phyloP scores from a whole-genome alignment of 179 eudicot genomes.

The Silene coronaria region DNA sequence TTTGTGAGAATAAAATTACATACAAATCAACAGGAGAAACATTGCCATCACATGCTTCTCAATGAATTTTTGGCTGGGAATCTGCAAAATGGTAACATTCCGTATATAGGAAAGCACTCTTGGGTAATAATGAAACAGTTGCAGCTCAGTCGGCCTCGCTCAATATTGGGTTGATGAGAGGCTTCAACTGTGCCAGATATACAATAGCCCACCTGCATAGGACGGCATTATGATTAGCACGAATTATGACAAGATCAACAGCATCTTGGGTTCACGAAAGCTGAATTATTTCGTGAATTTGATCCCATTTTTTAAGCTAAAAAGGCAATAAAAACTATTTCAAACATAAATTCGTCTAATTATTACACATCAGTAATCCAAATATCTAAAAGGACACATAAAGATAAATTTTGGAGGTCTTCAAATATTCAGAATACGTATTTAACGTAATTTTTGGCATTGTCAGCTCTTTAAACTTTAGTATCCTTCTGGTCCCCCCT shows the following conservation, averaged over 20 bases:
- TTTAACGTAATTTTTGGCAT: too few species aligned
- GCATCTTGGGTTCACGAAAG: background rate
- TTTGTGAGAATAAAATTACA: constrained; percentile 24
- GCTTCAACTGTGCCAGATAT: constrained; percentile 83
- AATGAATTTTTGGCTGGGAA: constrained; percentile 24
- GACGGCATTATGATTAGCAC: constrained; percentile 7
- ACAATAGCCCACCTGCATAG: constrained; percentile 86
- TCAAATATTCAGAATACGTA: background rate
- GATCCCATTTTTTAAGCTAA: too few species aligned
- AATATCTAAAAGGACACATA: background rate
- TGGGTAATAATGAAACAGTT: constrained; percentile 13
- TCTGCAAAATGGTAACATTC: constrained; percentile 28
- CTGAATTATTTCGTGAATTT: background rate
- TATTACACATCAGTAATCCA: background rate
- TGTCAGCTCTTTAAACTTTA: background rate
- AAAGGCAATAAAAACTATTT: background rate
- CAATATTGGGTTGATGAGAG: constrained; percentile 76
- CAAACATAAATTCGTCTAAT: background rate
- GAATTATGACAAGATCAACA: background rate
- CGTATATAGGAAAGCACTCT: constrained; percentile 16
- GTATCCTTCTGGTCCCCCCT: background rate
- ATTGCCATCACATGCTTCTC: constrained; percentile 19
- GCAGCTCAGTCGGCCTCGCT: constrained; percentile 54
- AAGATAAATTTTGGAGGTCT: background rate
- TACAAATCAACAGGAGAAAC: constrained; percentile 31